Evolutionary conservation across 2,329 filamentous ascomycete genomes (phyloP).

Genomic region (Curvularia eragrostidis): DNA sequence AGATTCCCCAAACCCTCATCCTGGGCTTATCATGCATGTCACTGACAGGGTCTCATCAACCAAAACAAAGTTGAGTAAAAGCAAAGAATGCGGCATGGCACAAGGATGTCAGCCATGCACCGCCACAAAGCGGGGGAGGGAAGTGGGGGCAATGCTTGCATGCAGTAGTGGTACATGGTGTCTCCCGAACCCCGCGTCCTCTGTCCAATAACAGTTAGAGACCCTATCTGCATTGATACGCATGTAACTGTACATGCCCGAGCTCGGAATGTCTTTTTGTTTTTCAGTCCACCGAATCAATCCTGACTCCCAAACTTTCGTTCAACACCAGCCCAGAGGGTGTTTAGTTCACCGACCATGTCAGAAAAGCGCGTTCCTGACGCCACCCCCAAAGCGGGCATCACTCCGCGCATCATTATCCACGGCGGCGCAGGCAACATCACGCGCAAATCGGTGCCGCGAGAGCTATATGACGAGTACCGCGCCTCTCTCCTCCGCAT

Average conservation of each 20-base stretch:
- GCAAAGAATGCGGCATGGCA: background rate
- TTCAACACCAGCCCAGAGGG: too few relatives aligned
- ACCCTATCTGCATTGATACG: background rate
- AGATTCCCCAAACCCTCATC: background rate
- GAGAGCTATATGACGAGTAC: slow-evolving; percentile 48
- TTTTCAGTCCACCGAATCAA: background rate
- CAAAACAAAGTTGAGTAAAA: background rate
- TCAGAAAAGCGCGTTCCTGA: background rate
- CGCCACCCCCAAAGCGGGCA: background rate
- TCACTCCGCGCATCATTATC: slow-evolving; percentile 56
- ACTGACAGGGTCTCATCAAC: background rate
- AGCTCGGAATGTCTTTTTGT: background rate
- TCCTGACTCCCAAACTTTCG: background rate
- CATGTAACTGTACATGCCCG: background rate
- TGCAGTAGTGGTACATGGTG: background rate
- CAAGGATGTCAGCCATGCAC: background rate
- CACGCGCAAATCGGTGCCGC: slow-evolving; percentile 49
- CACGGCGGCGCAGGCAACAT: slow-evolving; percentile 59
- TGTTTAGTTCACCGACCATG: background rate
- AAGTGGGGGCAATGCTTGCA: background rate
- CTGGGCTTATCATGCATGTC: background rate
- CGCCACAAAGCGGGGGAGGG: background rate
- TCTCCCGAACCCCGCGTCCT: background rate
- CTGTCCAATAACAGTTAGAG: background rate
- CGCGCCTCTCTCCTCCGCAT: slow-evolving; percentile 49